phyloP scores from a whole-genome alignment of 345 rosid species.

The Hibiscus mutabilis region DNA sequence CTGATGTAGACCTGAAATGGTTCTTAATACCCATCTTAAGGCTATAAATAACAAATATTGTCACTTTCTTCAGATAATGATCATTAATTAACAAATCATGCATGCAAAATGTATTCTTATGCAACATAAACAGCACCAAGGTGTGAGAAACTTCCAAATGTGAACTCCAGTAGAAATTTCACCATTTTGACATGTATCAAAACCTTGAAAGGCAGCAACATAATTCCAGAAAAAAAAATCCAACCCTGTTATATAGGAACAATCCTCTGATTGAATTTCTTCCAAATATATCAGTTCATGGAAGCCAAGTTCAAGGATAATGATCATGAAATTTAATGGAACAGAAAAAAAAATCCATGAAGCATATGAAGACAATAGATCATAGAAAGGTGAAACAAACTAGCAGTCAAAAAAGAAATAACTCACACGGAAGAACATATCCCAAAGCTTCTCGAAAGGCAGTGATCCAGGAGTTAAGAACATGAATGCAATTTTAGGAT shows the following conservation, averaged over 20 bases:
- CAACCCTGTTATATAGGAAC: neutral
- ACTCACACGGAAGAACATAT: slow-evolving; percentile 37
- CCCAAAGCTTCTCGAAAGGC: slow-evolving; percentile 58
- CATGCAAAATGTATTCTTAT: neutral
- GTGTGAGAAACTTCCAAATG: neutral
- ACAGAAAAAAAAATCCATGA: neutral
- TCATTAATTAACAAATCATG: neutral
- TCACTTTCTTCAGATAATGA: neutral
- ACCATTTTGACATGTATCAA: neutral
- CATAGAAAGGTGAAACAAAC: neutral
- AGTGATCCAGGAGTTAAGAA: slow-evolving; percentile 77
- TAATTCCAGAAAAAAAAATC: neutral
- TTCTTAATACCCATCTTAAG: neutral
- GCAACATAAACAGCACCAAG: neutral
- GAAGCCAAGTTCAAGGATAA: neutral
- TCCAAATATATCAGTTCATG: neutral
- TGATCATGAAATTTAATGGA: neutral
- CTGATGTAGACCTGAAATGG: neutral
- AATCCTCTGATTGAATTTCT: neutral
- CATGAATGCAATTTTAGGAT: slow-evolving; percentile 83
- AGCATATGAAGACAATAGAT: neutral
- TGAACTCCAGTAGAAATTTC: neutral
- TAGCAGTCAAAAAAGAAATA: neutral
- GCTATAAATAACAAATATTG: neutral
- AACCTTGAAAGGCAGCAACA: neutral